Conservation (phyloP, 805 yeast genomes). For the Torulaspora quercuum region DNA sequence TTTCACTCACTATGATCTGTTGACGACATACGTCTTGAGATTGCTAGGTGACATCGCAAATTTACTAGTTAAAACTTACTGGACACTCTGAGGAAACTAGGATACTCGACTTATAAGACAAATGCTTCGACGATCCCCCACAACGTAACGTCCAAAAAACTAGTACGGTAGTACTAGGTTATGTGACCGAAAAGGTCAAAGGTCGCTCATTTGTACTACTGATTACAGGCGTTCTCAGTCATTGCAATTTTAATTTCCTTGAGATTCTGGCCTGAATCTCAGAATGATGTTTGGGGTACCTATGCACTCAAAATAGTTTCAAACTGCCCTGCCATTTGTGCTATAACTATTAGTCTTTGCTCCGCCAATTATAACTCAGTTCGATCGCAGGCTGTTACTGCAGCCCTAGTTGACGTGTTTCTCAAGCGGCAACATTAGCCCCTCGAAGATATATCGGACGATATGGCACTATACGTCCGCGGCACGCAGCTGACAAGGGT, state of each 20-base stretch:
- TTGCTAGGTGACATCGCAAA: conserved; percentile 41
- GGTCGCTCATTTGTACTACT: conserved; percentile 30
- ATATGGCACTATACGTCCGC: conserved; percentile 54
- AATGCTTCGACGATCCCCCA: conserved; percentile 54
- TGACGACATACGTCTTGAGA: conserved; percentile 54
- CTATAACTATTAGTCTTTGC: conserved; percentile 56
- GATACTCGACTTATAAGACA: conserved; percentile 51
- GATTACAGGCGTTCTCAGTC: conserved; percentile 10
- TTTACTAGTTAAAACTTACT: conserved; percentile 41
- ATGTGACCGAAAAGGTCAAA: conserved; percentile 37
- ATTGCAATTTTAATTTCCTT: conserved; percentile 32
- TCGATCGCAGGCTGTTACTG: conserved; percentile 59
- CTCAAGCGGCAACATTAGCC: conserved; percentile 56
- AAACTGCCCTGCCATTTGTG: conserved; percentile 50
- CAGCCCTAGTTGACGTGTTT: conserved; percentile 64
- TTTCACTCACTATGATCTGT: conserved; percentile 48
- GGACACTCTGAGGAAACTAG: conserved; percentile 50
- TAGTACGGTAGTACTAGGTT: conserved; percentile 38
- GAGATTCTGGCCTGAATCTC: conserved; percentile 43
- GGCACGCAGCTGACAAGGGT: conserved; percentile 46
- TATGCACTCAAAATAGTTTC: conserved; percentile 38
- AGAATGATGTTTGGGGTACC: conserved; percentile 42
- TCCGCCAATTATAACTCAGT: conserved; percentile 62
- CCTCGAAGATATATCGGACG: conserved; percentile 60
- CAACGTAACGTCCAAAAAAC: conserved; percentile 40